Base-by-base conservation (phyloP, 768 basidiomycete species). In the Exidia glandulosa region DNA sequence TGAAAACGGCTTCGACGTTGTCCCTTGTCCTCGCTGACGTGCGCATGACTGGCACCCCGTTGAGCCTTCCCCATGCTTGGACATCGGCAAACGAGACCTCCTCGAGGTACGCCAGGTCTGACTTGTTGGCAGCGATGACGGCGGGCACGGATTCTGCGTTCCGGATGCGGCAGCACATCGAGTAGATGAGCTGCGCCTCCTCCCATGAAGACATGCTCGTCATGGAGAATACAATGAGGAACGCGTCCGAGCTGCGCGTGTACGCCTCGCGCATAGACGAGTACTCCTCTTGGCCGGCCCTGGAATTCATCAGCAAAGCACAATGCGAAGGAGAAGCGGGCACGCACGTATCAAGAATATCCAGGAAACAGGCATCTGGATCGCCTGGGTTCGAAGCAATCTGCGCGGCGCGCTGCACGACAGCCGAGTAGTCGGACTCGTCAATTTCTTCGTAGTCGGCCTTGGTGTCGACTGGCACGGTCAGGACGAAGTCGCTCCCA, bases 341-440 rank as follows among this genome's bases (percentile, higher is more conserved):
- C n/a, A n/a, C n/a, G n/a, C n/a, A n/a, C n/a, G 57, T 58, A 37
- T 59, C 59, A 31, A 59, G 5, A 23, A 59, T 59, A 32, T 59
- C 48, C 4, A 59, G 59, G 19, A 59, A 23, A 32, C 59, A 59
- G 31, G 33, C n/a, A 16, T 23, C 48, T n/a, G 29, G 6, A 14
- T 27, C 25, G 31, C 48, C 33, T 5, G 14, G 7, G 45, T 25
- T 59, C 12, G 33, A 25, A 23, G 29, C 27, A 5, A 14, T 19
- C 32, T 59, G n/a, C 30, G 45, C 52, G 13, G 47, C 50, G 23
- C 31, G 12, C 16, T 52, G 59, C n/a, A 59, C 50, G 2, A 23
- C 29, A 23, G 59, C 45, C 10, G 30, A 54, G 34, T 59, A 27
- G 47, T 30, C 29, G 14, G 45, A 32, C 27, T 27, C 41, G 41